Evolutionary conservation across 2,329 filamentous ascomycete genomes (phyloP).

Genomic region (Talaromyces sp.): DNA sequence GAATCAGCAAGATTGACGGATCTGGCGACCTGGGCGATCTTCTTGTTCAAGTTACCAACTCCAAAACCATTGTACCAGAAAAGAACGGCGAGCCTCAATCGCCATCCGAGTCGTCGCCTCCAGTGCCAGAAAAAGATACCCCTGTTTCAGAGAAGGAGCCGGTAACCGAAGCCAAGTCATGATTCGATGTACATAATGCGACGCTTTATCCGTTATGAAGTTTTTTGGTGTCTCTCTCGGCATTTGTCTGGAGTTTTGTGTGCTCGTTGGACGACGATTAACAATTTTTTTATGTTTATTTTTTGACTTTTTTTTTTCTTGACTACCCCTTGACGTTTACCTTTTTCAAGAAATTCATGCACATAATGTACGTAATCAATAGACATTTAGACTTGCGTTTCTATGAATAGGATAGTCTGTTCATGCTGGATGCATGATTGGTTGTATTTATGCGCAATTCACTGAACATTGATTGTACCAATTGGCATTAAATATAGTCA

Average conservation of each 20-base stretch:
- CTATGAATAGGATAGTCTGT: background rate
- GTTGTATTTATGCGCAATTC: background rate
- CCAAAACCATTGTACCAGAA: slow-evolving; percentile 27
- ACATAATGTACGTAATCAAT: background rate
- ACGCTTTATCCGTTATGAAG: background rate
- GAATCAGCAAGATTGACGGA: slow-evolving; percentile 72
- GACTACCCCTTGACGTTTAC: background rate
- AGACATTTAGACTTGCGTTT: background rate
- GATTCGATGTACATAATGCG: background rate
- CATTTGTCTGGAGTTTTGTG: background rate
- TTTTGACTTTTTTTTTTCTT: background rate
- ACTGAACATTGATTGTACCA: background rate
- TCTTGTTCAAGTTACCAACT: slow-evolving; percentile 50
- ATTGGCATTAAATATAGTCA: background rate
- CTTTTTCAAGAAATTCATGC: background rate
- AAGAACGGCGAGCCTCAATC: background rate
- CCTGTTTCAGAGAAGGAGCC: slow-evolving; percentile 1
- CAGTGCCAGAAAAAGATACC: slow-evolving; percentile 5
- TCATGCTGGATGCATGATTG: background rate
- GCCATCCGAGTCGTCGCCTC: slow-evolving; percentile 1
- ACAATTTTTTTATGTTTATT: too few species aligned
- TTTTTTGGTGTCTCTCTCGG: background rate
- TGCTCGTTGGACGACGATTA: background rate
- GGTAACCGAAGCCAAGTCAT: background rate
- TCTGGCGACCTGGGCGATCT: slow-evolving; percentile 68